phyloP scores from a whole-genome alignment of 176 grass and related monocot species.

The Cenchrus americanus region DNA sequence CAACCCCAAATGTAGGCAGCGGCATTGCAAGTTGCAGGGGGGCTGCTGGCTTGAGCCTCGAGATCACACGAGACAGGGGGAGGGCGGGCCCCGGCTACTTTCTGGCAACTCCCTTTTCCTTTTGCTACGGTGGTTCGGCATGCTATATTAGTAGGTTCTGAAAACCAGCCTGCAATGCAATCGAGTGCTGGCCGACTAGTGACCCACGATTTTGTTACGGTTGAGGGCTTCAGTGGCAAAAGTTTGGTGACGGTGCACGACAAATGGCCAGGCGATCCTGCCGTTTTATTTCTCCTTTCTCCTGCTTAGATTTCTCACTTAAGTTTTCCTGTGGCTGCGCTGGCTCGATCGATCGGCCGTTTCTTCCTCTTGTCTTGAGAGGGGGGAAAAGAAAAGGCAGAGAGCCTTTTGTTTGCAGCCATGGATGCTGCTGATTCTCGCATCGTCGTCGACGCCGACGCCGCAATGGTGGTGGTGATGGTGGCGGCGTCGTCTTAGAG shows the following conservation, averaged over 20 bases:
- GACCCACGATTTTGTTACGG: background rate
- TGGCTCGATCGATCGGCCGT: background rate
- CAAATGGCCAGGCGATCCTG: background rate
- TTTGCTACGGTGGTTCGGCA: background rate
- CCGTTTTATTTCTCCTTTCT: background rate
- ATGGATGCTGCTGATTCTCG: background rate
- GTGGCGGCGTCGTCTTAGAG: slow-evolving; percentile 5
- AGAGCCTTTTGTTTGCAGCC: background rate
- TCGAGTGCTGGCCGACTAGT: slow-evolving; percentile 24
- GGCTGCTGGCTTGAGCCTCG: background rate
- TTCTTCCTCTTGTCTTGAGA: background rate
- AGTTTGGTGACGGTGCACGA: slow-evolving; percentile 18
- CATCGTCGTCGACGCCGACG: background rate
- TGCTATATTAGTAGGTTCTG: background rate
- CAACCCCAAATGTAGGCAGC: background rate
- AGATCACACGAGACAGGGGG: background rate
- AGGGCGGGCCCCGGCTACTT: background rate
- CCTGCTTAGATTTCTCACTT: background rate
- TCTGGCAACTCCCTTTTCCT: slow-evolving; percentile 9
- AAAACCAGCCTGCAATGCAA: background rate
- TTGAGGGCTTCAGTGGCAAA: background rate
- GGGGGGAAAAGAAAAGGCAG: slow-evolving; percentile 9
- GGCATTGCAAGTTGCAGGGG: background rate
- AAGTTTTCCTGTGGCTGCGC: background rate
- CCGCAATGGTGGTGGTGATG: background rate